Percentiles rank a stretch among this genome's conserved stretches.
Evolutionary conservation across 768 basidiomycete species (phyloP).

Genomic region (Russula olivacea): DNA sequence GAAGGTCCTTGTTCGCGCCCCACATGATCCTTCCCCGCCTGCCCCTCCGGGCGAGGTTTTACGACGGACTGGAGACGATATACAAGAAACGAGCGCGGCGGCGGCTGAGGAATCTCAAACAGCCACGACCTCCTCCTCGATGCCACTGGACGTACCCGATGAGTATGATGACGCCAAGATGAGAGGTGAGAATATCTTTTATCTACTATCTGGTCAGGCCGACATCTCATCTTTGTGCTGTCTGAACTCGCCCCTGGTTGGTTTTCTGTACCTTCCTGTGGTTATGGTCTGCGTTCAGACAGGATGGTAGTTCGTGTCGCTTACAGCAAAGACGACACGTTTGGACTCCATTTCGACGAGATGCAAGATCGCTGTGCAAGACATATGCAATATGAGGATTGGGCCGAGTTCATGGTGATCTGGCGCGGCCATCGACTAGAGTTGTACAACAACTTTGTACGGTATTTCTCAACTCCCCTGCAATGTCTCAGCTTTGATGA

Average conservation of each 20-base stretch:
- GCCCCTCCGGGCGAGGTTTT: conserved; percentile 64
- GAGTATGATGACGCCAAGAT: conserved; percentile 53
- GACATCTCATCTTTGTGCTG: not conserved
- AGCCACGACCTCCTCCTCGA: conserved; percentile 25
- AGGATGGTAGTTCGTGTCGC: conserved; percentile 82
- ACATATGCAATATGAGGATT: conserved; percentile 55
- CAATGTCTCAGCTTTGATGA: not conserved
- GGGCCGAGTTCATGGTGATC: conserved; percentile 80
- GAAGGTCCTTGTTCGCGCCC: conserved; percentile 7
- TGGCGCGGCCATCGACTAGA: conserved; percentile 78
- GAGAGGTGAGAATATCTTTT: conserved; percentile 52
- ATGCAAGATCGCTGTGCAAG: conserved; percentile 56
- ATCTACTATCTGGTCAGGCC: not conserved
- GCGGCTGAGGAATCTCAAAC: conserved; percentile 37
- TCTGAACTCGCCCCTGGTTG: not conserved
- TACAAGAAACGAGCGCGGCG: conserved; percentile 60
- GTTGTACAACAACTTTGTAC: conserved; percentile 79
- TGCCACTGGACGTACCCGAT: not conserved
- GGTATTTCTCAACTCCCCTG: conserved; percentile 27
- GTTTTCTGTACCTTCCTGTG: conserved; percentile 4
- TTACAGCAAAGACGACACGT: conserved; percentile 49
- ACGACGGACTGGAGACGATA: conserved; percentile 48
- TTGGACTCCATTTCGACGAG: conserved; percentile 59
- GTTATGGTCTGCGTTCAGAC: conserved; percentile 43
- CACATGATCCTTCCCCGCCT: conserved; percentile 32